Evolutionary conservation across 257 asterid species (phyloP), one percentile per base, ranked within the genome.

Genomic region (Solanum lignicaule): DNA sequence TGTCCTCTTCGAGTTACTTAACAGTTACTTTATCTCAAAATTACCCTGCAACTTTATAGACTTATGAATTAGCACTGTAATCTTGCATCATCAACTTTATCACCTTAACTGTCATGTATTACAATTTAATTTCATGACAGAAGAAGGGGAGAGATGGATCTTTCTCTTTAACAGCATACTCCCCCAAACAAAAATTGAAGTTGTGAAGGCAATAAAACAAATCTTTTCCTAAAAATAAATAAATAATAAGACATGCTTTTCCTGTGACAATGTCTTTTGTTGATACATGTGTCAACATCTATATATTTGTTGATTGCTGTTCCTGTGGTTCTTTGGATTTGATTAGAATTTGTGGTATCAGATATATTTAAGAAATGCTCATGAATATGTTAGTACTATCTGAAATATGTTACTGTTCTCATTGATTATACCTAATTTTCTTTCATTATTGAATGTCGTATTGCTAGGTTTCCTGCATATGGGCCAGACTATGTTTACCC

Each of bases 401-500:
- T 46, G 66, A 81, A 27, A 81, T 46, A n/a, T 7, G 14, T 33
- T 25, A 14, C n/a, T 43, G 38, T 81, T 46, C 39, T 46, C 85
- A 46, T 81, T 16, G 38, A 81, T 46, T 81, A 20, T 27, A 41
- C 85, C 36, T 41, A 25, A 41, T 78, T 41, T 25, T 12, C 29
- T 73, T 33, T 78, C 60, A 9, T 78, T 78, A 33, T 78, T 78
- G 62, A 78, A 39, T 41, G 36, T 14, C 2, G 9, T 43, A 43
- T 79, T 81, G 68, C 39, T 46, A 81, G 85, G 41, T 81, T 81
- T 81, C 85, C 85, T 81, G 66, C 85, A 46, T 81, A 81, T 27
- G 85, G 85, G 39, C 85, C 85, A 15, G 85, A 81, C 39, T 81
- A 81, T 21, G 68, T 81, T 48, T 81, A 81, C 60, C 85, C 85